Conservation (phyloP, 306 rosid genomes). For the Lathyrus aphaca region DNA sequence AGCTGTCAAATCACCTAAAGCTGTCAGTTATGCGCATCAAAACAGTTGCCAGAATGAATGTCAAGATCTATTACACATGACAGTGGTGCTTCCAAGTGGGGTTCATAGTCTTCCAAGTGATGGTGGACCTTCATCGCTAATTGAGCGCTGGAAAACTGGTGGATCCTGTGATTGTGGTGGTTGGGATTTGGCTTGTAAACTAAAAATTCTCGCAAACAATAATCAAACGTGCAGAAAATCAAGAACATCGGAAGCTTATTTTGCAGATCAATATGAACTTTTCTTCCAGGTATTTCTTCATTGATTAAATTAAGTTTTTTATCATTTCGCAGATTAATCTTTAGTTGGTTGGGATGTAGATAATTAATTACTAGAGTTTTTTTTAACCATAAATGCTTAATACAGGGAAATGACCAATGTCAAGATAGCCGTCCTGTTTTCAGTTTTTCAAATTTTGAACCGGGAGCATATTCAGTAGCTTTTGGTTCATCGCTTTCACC, state of each 20-base stretch:
- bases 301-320: constrained; percentile 23
- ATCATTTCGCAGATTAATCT: constrained; percentile 2
- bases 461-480: constrained; percentile 75
- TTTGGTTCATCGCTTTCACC: constrained; percentile 70
- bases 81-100: constrained; percentile 90
- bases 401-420: constrained; percentile 64
- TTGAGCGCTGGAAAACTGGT: constrained; percentile 94
- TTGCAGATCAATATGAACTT: constrained; percentile 63
- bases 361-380: constrained; percentile 33
- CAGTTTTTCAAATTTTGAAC: constrained; percentile 62
- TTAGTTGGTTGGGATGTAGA: constrained; percentile 16
- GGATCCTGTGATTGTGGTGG: constrained; percentile 99
- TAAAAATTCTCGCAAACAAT: constrained; percentile 61
- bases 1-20: constrained; percentile 66
- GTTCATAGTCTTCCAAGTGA: constrained; percentile 85
- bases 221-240: constrained; percentile 47
- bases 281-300: constrained; percentile 67
- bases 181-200: constrained; percentile 97
- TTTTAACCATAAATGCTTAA: constrained; percentile 35
- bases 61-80: constrained; percentile 50
- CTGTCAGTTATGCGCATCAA: constrained; percentile 36
- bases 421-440: constrained; percentile 59
- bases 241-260: constrained; percentile 47
- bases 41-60: constrained; percentile 34
- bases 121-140: constrained; percentile 93